Evolutionary conservation across 139 green algal genomes (phyloP).

Genomic region (Coelastrella sp.): DNA sequence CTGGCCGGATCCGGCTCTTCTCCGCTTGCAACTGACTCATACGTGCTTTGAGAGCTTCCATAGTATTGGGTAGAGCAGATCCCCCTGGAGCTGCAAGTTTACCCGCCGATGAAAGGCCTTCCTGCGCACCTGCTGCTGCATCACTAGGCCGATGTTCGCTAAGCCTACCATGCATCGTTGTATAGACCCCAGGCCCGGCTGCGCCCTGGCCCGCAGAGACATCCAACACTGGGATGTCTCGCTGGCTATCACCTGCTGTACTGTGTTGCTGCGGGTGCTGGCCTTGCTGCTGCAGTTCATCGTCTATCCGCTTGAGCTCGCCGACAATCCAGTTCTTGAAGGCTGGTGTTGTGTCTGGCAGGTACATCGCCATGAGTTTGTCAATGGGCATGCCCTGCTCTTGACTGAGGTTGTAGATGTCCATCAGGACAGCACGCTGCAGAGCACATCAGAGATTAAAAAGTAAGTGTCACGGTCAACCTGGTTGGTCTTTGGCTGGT

Average conservation of each 20-base stretch:
- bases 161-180: not conserved
- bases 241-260: not conserved
- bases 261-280: not conserved
- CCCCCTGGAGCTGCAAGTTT: not conserved
- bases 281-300: slow-evolving; percentile 8
- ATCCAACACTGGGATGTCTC: not conserved
- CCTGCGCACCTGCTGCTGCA: no score
- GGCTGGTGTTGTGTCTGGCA: slow-evolving; percentile 17
- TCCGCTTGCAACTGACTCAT: slow-evolving; percentile 41
- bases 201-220: not conserved
- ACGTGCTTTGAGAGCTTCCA: slow-evolving; percentile 36
- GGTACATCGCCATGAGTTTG: slow-evolving; percentile 16
- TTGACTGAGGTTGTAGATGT: slow-evolving; percentile 24
- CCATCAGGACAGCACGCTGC: slow-evolving; percentile 25
- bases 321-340: slow-evolving; percentile 25
- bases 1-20: slow-evolving; percentile 6
- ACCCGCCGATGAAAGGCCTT: not conserved
- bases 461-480: no score
- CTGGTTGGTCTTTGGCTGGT: no score
- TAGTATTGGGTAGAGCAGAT: not conserved
- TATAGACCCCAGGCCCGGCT: not conserved
- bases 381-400: slow-evolving; percentile 37
- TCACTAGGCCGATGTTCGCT: no score
- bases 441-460: no score
- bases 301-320: slow-evolving; percentile 20